Base-by-base conservation (phyloP, 345 rosid species). In the Mercurialis annua region DNA sequence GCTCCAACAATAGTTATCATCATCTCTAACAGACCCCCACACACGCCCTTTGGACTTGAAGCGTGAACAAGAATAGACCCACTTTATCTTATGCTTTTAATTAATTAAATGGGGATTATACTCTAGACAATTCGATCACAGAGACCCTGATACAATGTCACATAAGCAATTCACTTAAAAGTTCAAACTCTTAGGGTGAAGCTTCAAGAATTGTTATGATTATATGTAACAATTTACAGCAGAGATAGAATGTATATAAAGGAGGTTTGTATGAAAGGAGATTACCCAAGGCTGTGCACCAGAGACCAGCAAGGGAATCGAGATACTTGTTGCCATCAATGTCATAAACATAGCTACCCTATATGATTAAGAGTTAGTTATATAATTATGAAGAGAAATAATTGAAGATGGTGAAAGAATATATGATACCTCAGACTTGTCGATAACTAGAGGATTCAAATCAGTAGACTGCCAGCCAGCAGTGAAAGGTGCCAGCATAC, bases 401-500 rank as follows among this genome's bases (percentile, higher is more conserved):
- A 18, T n/a, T 23, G 51, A 36, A 38, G 26, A 62, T 52, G 56
- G 61, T 23, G n/a, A 33, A 27, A 0, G 30, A 31, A 42, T 54
- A 46, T 49, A 60, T 53, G 46, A 36, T 80, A 84, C 98, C 96
- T 91, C 88, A n/a, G 98, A 88, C 59, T 81, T 94, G 2, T 86
- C 83, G 14, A 95, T 88, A 69, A 95, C 71, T 70, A 95, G 81
- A 5, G 99, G 99, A 78, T 92, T 58, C 61, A 84, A 6, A 80
- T 92, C 97, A 55, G 81, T 62, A 73, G 80, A 77, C 68, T 92
- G 99, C 99, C 98, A 87, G 31, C 98, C 99, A 59, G 98, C 98
- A 5, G 98, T 92, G 68, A 95, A 95, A 78, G 99, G 98, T 48
- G 97, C 99, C 75, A 95, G 83, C 98, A 95, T 95, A 77, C 84